These are phyloP conservation scores for Helichrysum umbraculigerum DNA, from an alignment of 129 eudicot genomes.

Conservation along the genomic window DNA sequence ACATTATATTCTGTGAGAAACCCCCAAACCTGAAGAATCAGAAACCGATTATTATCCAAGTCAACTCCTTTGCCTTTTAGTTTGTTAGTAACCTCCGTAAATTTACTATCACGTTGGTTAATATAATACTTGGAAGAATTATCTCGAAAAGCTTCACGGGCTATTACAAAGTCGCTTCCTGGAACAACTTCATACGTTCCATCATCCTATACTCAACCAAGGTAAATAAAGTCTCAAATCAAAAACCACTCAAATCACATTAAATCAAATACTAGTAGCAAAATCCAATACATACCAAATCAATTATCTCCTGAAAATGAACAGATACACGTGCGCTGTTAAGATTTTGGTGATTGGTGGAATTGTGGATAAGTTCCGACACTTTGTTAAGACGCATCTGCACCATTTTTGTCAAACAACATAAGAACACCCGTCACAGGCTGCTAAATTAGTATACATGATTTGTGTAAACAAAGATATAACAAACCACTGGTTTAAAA, in stretches of 20 bases:
- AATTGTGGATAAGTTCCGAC: slow-evolving; percentile 95
- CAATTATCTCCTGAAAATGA: too few relatives aligned
- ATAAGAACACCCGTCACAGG: background rate
- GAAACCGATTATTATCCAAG: slow-evolving; percentile 90
- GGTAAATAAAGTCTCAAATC: too few relatives aligned
- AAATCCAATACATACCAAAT: too few relatives aligned
- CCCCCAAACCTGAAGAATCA: slow-evolving; percentile 84
- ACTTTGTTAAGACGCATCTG: slow-evolving; percentile 99
- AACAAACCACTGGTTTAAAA: too few relatives aligned
- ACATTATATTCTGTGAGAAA: background rate
- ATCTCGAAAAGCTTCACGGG: too few relatives aligned
- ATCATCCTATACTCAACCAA: too few relatives aligned
- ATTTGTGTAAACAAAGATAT: background rate
- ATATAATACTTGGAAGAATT: slow-evolving; percentile 81
- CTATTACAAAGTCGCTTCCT: too few relatives aligned
- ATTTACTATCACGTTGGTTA: slow-evolving; percentile 65
- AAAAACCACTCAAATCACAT: too few relatives aligned
- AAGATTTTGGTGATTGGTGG: slow-evolving; percentile 43
- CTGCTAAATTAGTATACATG: background rate
- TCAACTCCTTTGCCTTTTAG: slow-evolving; percentile 94
- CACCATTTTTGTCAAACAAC: slow-evolving; percentile 16
- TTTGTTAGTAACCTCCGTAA: slow-evolving; percentile 82
- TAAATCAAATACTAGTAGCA: too few relatives aligned
- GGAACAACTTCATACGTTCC: too few relatives aligned
- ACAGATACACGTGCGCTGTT: too few relatives aligned